Conservation (phyloP, 2,329 filamentous ascomycete species). For the Rhytidhysteron rufulum region DNA sequence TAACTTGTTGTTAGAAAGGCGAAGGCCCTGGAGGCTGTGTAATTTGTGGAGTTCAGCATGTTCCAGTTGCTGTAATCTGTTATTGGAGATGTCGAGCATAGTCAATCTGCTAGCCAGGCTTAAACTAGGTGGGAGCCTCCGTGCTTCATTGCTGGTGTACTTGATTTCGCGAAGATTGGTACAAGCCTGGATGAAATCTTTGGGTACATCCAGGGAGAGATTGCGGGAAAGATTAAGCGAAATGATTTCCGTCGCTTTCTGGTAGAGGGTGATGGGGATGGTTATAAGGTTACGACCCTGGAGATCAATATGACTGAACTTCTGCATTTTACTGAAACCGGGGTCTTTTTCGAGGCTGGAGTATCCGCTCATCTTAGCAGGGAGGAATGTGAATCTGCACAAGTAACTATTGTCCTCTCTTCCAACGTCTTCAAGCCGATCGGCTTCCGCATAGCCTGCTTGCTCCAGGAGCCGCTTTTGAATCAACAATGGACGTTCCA, state of each 20-base stretch:
- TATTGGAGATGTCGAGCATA: conserved; percentile 92
- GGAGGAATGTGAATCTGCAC: conserved; percentile 91
- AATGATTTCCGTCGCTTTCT: conserved; percentile 87
- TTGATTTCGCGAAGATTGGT: conserved; percentile 91
- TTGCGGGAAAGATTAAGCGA: conserved; percentile 93
- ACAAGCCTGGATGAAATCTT: conserved; percentile 94
- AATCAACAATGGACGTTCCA: conserved; percentile 81
- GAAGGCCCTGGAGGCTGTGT: conserved; percentile 77
- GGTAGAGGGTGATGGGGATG: conserved; percentile 91
- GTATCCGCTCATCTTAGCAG: conserved; percentile 79
- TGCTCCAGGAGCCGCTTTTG: conserved; percentile 90
- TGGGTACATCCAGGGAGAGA: conserved; percentile 84
- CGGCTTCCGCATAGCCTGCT: conserved; percentile 81
- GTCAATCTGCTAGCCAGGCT: conserved; percentile 77
- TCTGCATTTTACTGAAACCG: conserved; percentile 76
- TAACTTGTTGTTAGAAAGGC: conserved; percentile 88
- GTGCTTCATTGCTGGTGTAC: conserved; percentile 89
- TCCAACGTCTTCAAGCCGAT: conserved; percentile 88
- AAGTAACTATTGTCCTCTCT: conserved; percentile 97
- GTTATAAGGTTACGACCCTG: conserved; percentile 86
- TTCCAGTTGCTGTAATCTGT: conserved; percentile 81
- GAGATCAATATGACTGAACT: conserved; percentile 91
- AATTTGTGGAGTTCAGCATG: conserved; percentile 76
- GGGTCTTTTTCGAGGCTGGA: conserved; percentile 70
- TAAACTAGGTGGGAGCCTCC: conserved; percentile 78